Conservation (phyloP, 2,329 filamentous ascomycete species). For the Incumbomyces delicatus region DNA sequence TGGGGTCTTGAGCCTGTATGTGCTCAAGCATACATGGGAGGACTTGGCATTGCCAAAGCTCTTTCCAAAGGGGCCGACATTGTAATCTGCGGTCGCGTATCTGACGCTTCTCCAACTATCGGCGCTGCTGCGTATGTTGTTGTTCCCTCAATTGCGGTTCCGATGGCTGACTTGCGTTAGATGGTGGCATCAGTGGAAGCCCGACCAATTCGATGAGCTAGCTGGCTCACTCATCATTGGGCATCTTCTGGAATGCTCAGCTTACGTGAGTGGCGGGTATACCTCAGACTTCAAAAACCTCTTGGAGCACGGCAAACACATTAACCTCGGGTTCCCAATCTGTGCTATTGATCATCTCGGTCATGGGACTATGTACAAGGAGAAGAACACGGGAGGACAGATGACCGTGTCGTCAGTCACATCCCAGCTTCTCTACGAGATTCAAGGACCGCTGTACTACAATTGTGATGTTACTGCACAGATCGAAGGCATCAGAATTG, state of each 20-base stretch:
- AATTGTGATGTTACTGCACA: slow-evolving; percentile 41
- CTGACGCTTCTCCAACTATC: slow-evolving; percentile 29
- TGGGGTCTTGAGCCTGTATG: slow-evolving; percentile 18
- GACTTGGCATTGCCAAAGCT: slow-evolving; percentile 24
- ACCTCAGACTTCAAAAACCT: slow-evolving; percentile 22
- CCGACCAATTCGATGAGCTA: slow-evolving; percentile 21
- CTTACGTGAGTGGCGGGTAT: slow-evolving; percentile 16
- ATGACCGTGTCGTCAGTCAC: slow-evolving; percentile 28
- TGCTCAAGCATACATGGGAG: slow-evolving; percentile 24
- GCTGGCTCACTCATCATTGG: slow-evolving; percentile 23
- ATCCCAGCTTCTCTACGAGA: slow-evolving; percentile 31
- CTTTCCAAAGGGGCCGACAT: slow-evolving; percentile 32
- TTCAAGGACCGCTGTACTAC: slow-evolving; percentile 39
- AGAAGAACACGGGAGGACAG: slow-evolving; percentile 18
- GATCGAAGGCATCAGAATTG: slow-evolving; percentile 33
- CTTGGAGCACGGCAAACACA: slow-evolving; percentile 4
- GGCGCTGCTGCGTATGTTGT: slow-evolving; percentile 20
- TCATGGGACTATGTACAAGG: slow-evolving; percentile 19
- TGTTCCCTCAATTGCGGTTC: not conserved
- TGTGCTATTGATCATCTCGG: slow-evolving; percentile 21
- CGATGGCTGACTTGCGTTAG: not conserved
- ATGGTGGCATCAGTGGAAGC: slow-evolving; percentile 27
- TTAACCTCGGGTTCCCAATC: slow-evolving; percentile 26
- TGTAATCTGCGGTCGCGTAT: slow-evolving; percentile 33
- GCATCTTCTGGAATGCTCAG: slow-evolving; percentile 24